Evolutionary conservation across 441 rosid species (phyloP), one percentile per base, ranked within the genome.

Genomic region (Euphorbia schlechtendalii): DNA sequence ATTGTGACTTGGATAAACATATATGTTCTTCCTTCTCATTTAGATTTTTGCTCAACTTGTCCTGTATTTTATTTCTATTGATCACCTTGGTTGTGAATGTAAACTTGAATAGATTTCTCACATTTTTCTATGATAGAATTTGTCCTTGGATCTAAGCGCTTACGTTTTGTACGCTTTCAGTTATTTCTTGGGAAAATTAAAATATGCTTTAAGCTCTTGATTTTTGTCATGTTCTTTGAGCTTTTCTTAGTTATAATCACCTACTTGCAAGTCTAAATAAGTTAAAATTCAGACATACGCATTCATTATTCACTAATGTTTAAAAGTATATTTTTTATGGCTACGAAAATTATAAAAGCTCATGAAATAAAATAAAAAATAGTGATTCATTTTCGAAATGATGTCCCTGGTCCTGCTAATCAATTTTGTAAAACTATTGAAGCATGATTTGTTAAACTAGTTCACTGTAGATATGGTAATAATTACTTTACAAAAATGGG

Each of bases 71-170:
- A 27, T 51, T 40, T 56, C 30, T 45, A 56, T 59, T 25, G 3
- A 1, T 45, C 46, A 40, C 43, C 22, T 13, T 9, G 40, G 56
- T 54, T 65, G 56, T 20, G 55, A 41, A 61, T 63, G 56, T 40
- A 12, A 69, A 52, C 43, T 18, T 18, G 0, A 32, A 5, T 18
- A 9, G 10, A 15, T 32, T 38, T 36, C 8, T 48, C 24, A 7
- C 55, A 22, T 56, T 28, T 14, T 30, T 45, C 22, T 63, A 24
- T 15, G 0, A n/a, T n/a, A 11, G n/a, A 45, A 55, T 17, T 4
- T 20, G 21, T 14, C 17, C n/a, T 12, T 54, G 11, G 24, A 69
- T 32, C 49, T 40, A 8, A 5, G 9, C 53, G 4, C 53, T 12
- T 61, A 18, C 34, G 3, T 41, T 20, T 52, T 58, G 64, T 30